A percentile compares a stretch with the other conserved stretches of the same genome.
These are phyloP conservation scores for Epichloe gansuensis DNA, from an alignment of 2,329 filamentous ascomycete species.

Conservation along the genomic window DNA sequence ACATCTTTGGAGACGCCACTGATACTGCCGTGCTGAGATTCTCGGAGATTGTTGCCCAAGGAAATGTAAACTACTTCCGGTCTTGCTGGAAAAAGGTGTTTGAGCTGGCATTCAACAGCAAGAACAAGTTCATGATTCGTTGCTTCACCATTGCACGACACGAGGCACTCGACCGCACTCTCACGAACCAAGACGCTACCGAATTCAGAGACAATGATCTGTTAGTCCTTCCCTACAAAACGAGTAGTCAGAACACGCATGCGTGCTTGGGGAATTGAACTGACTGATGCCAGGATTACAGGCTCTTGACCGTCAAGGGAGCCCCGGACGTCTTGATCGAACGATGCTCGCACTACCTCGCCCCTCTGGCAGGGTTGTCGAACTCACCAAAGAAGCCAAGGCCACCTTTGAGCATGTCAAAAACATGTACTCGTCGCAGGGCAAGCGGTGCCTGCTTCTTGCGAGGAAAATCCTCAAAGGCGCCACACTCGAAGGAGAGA, in stretches of 20 bases:
- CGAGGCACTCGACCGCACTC: slow-evolving; percentile 21
- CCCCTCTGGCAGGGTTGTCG: slow-evolving; percentile 39
- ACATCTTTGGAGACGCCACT: slow-evolving; percentile 63
- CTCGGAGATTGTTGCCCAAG: slow-evolving; percentile 44
- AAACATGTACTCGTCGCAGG: slow-evolving; percentile 55
- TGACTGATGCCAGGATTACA: slow-evolving; percentile 10
- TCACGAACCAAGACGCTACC: slow-evolving; percentile 23
- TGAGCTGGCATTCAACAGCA: slow-evolving; percentile 65
- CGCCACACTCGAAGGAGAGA: slow-evolving; percentile 21
- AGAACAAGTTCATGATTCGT: slow-evolving; percentile 72
- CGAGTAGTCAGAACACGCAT: too few species aligned
- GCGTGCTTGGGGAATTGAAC: too few species aligned
- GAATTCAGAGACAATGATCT: slow-evolving; percentile 25
- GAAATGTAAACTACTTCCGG: slow-evolving; percentile 46
- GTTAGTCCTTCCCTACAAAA: slow-evolving; percentile 13
- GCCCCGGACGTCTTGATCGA: slow-evolving; percentile 62
- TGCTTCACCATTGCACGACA: slow-evolving; percentile 36
- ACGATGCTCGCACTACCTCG: slow-evolving; percentile 46
- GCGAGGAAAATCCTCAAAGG: slow-evolving; percentile 46
- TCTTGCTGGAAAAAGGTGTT: slow-evolving; percentile 53
- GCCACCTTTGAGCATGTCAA: slow-evolving; percentile 46
- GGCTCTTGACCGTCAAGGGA: slow-evolving; percentile 63
- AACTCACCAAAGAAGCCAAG: slow-evolving; percentile 34
- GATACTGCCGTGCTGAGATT: slow-evolving; percentile 65
- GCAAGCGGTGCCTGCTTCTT: slow-evolving; percentile 55